Evolutionary conservation across 192 early-diverging fungal species (phyloP).

Genomic region (Haplosporangium gracile): DNA sequence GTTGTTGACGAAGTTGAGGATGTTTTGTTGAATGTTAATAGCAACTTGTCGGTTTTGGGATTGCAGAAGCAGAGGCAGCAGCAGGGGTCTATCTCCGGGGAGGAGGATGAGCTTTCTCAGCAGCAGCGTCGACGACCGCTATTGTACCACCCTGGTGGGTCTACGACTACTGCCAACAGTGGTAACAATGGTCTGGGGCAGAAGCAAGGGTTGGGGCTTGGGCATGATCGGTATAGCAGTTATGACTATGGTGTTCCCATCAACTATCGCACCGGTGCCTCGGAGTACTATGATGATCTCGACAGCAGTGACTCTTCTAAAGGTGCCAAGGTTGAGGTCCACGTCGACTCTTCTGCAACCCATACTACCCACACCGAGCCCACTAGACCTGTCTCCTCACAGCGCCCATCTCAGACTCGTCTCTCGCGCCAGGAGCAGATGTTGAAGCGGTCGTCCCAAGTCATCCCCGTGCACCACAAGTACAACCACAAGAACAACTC

Average conservation of each 20-base stretch:
- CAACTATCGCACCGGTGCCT: constrained; percentile 12
- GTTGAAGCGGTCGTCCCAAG: constrained; percentile 16
- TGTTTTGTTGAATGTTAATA: neutral
- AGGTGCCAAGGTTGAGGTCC: neutral
- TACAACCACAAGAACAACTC: neutral
- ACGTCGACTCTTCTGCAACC: neutral
- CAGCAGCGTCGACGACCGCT: neutral
- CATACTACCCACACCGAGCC: too few relatives aligned
- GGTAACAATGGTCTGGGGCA: neutral
- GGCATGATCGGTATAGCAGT: constrained; percentile 5
- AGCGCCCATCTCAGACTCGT: neutral
- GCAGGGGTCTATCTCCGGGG: neutral
- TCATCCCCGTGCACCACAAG: constrained; percentile 6
- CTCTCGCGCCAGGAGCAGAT: neutral
- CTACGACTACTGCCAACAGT: neutral
- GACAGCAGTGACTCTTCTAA: neutral
- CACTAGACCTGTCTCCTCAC: neutral
- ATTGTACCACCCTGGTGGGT: neutral
- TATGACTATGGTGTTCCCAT: constrained; percentile 22
- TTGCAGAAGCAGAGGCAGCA: neutral
- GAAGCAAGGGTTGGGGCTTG: neutral
- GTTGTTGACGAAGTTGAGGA: constrained; percentile 8
- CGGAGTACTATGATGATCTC: neutral
- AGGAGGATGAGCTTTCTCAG: neutral
- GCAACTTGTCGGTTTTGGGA: neutral